Conservation (phyloP, 345 rosid species). For the Aquilaria malaccensis region DNA sequence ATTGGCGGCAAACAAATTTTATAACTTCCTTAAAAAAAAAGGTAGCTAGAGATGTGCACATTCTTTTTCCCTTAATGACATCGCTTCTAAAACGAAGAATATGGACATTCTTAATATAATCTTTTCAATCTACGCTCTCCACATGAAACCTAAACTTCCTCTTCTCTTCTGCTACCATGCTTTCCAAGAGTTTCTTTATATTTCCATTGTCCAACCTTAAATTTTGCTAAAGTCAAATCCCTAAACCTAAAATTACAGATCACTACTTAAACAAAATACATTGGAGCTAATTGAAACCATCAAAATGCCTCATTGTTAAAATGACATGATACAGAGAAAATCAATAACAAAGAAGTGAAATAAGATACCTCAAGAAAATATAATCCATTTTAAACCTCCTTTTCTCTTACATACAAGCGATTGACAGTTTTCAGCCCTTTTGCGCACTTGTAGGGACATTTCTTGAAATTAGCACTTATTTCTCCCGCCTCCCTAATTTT, state of each 20-base stretch:
- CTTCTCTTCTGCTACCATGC: constrained; percentile 73
- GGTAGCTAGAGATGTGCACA: no score
- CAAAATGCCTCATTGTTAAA: not conserved
- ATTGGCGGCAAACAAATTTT: no score
- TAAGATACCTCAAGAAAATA: constrained; percentile 65
- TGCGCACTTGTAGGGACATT: constrained; percentile 80
- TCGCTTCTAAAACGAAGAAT: constrained; percentile 55
- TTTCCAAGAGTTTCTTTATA: constrained; percentile 58
- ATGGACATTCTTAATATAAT: constrained; percentile 47
- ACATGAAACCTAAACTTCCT: constrained; percentile 52
- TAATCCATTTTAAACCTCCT: constrained; percentile 83
- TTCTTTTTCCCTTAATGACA: constrained; percentile 34
- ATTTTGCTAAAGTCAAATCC: constrained; percentile 31
- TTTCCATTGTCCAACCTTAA: constrained; percentile 84
- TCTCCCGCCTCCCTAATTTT: constrained; percentile 66
- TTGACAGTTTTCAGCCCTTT: constrained; percentile 56
- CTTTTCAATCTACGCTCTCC: constrained; percentile 51
- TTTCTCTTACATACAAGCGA: constrained; percentile 80
- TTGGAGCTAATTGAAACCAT: not conserved
- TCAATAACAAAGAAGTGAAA: not conserved
- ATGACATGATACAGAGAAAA: no score
- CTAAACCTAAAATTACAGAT: constrained; percentile 31
- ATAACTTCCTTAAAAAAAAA: no score
- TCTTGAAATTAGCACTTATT: constrained; percentile 37
- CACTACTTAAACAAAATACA: not conserved